Percentiles rank a stretch among this genome's conserved stretches.
phyloP scores from a whole-genome alignment of 1,139 yeast genomes.

The Chernovozyma sophiae-reginae region DNA sequence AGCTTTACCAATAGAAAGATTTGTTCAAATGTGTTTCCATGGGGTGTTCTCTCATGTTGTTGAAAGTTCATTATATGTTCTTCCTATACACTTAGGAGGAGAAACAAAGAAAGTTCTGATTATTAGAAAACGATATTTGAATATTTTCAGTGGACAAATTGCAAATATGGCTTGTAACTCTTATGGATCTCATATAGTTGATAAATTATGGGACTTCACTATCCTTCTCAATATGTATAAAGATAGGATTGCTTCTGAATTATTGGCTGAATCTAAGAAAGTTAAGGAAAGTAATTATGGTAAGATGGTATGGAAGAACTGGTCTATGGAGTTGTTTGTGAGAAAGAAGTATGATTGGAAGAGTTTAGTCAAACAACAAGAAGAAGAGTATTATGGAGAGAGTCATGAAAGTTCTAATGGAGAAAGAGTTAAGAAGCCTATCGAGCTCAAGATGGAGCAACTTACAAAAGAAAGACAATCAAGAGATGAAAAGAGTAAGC shows the following conservation, averaged over 20 bases:
- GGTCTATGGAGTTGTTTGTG: slow-evolving; percentile 76
- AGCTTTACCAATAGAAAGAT: slow-evolving; percentile 52
- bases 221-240: slow-evolving; percentile 76
- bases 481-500: slow-evolving; percentile 23
- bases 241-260: slow-evolving; percentile 75
- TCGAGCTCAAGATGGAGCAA: slow-evolving; percentile 42
- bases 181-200: slow-evolving; percentile 89
- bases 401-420: slow-evolving; percentile 13
- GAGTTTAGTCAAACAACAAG: slow-evolving; percentile 65
- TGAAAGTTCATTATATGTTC: slow-evolving; percentile 51
- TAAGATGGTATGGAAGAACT: slow-evolving; percentile 89
- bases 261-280: slow-evolving; percentile 55
- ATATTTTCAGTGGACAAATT: slow-evolving; percentile 51
- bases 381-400: slow-evolving; percentile 42
- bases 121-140: slow-evolving; percentile 66
- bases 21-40: slow-evolving; percentile 73
- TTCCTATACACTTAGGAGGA: slow-evolving; percentile 19
- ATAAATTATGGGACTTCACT: slow-evolving; percentile 77
- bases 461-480: slow-evolving; percentile 30
- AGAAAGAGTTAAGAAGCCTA: slow-evolving; percentile 32
- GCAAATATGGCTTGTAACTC: slow-evolving; percentile 75
- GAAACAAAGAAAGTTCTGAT: slow-evolving; percentile 49
- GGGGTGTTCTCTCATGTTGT: slow-evolving; percentile 88
- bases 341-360: slow-evolving; percentile 86
- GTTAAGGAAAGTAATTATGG: slow-evolving; percentile 88